phyloP scores from a whole-genome alignment of 2,329 filamentous ascomycete genomes.

The Phaeoacremonium minimum region DNA sequence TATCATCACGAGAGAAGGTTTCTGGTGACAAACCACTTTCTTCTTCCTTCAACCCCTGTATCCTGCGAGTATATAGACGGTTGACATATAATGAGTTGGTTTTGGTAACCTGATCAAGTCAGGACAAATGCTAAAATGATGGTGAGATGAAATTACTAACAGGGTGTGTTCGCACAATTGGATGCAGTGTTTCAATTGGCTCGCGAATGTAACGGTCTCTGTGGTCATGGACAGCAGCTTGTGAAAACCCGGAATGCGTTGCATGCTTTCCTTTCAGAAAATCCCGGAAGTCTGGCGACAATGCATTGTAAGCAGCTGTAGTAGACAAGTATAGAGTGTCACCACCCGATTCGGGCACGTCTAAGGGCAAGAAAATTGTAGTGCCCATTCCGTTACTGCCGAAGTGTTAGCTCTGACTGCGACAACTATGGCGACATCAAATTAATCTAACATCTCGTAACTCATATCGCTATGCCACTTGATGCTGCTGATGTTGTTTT shows the following conservation, averaged over 20 bases:
- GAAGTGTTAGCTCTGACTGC: neutral
- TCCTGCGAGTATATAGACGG: slow-evolving; percentile 34
- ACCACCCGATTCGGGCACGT: slow-evolving; percentile 14
- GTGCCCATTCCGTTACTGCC: slow-evolving; percentile 13
- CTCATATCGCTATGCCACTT: slow-evolving; percentile 19
- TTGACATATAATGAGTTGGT: slow-evolving; percentile 38
- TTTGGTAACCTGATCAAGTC: slow-evolving; percentile 20
- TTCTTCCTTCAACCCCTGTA: slow-evolving; percentile 37
- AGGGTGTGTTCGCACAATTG: slow-evolving; percentile 39
- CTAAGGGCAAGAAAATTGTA: slow-evolving; percentile 15
- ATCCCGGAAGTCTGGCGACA: slow-evolving; percentile 10
- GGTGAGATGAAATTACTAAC: slow-evolving; percentile 15
- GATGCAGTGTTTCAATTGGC: slow-evolving; percentile 40
- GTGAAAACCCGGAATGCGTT: slow-evolving; percentile 15
- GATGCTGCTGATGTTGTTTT: slow-evolving; percentile 17
- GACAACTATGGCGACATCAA: neutral
- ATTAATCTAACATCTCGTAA: slow-evolving; percentile 12
- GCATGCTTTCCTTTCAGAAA: slow-evolving; percentile 14
- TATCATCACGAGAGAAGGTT: too few relatives aligned
- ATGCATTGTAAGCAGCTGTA: slow-evolving; percentile 14
- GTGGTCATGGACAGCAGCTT: slow-evolving; percentile 35
- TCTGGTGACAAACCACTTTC: slow-evolving; percentile 21
- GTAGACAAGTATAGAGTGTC: slow-evolving; percentile 13
- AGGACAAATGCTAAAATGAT: neutral
- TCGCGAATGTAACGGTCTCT: slow-evolving; percentile 28